Evolutionary conservation across 1,139 yeast species (phyloP), one percentile per base, ranked within the genome.

Genomic region (Meyerozyma smithsonii): DNA sequence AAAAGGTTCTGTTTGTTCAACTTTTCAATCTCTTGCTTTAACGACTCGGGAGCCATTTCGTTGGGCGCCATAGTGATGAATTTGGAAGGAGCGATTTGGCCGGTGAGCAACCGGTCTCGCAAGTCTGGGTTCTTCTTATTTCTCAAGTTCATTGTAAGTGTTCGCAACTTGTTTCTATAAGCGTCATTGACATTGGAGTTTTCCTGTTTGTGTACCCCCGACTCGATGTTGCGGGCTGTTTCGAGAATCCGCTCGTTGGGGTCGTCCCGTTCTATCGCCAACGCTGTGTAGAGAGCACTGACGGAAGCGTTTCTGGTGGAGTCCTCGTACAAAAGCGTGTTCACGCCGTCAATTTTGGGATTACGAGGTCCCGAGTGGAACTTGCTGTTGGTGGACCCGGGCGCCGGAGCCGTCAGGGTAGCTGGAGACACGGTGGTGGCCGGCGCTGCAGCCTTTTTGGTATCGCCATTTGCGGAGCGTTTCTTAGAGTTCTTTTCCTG

Each of bases 31-130:
- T 89, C 95, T 59, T 84, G 78, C 64, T 85, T 87, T 50, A 92
- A 75, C 8, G 83, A 69, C 55, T 88, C 97, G 2, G 97, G 95
- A 0, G 97, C 97, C 82, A 92, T 76, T 49, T 92, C 98, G 55
- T 84, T 88, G 8, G 97, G 95, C 26, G 82, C 69, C 95, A 94
- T 90, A 34, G 66, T 76, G 40, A 84, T 83, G 50, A 92, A 77
- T 36, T 79, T 73, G 15, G 71, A 66, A 1, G 96, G 81, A 23
- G 72, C 47, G 36, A 92, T 73, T 41, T 77, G 82, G 15, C 88
- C 85, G 15, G 72, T 61, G 24, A 84, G 73, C 36, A 92, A 75
- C 46, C 85, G 75, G 30, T 68, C 71, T 50, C 97, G 76, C 45
- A 92, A 72, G 48, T 83, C 89, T 3, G 96, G 95, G 57, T 92